phyloP scores from a whole-genome alignment of 2,329 filamentous ascomycete species.

The Podosphaera xanthii region DNA sequence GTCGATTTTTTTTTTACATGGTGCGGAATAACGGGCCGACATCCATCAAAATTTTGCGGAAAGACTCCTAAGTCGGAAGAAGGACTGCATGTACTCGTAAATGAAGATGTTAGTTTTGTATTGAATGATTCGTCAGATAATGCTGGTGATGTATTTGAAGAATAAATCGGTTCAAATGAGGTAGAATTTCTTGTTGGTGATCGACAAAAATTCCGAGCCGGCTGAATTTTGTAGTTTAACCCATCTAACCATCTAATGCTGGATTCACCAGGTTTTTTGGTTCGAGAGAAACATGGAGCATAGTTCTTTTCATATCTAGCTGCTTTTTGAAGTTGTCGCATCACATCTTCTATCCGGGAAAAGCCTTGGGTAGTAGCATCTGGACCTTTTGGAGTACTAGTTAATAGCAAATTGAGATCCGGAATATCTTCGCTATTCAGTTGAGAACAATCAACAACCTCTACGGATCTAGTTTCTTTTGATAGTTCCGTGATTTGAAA shows the following conservation, averaged over 20 bases:
- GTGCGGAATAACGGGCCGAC: too few species aligned
- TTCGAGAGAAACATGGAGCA: too few species aligned
- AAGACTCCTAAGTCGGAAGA: too few species aligned
- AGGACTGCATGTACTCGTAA: neutral
- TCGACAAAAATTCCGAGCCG: too few species aligned
- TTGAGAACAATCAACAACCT: too few species aligned
- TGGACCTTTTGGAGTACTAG: neutral
- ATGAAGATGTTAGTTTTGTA: neutral
- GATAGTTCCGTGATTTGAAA: neutral
- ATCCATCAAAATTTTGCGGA: too few species aligned
- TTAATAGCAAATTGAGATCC: too few species aligned
- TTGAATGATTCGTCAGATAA: neutral
- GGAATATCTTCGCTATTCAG: neutral
- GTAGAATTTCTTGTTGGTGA: too few species aligned
- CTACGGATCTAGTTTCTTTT: neutral
- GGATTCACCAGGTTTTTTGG: too few species aligned
- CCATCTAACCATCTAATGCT: too few species aligned
- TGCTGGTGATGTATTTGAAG: neutral
- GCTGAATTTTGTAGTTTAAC: too few species aligned
- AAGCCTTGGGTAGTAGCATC: neutral
- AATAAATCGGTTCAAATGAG: too few species aligned
- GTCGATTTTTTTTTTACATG: neutral
- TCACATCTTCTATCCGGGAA: neutral
- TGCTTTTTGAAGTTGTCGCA: neutral
- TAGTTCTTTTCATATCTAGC: neutral